A percentile compares a stretch with the other conserved stretches of the same genome.
Evolutionary conservation across 257 asterid species (phyloP).

Genomic region (Catharanthus roseus): DNA sequence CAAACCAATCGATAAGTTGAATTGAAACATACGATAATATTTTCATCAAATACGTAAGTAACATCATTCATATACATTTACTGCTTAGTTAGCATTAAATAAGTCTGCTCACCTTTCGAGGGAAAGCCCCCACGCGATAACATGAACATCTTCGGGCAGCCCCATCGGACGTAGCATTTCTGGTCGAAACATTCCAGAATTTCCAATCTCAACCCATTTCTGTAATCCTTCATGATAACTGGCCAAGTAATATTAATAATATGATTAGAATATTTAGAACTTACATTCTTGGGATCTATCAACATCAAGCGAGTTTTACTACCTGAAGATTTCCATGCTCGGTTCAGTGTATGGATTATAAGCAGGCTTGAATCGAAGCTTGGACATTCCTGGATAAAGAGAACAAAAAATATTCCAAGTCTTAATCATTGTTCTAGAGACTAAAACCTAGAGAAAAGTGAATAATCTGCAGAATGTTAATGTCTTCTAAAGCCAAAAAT

Average conservation of each 20-base stretch:
- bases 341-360: constrained; percentile 97
- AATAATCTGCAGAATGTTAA: not conserved
- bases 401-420: not conserved
- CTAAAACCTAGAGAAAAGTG: not conserved
- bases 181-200: constrained; percentile 99
- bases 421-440: not conserved
- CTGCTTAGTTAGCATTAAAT: not conserved
- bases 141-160: constrained; percentile 91
- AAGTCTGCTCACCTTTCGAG: constrained; percentile 67
- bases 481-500: not conserved
- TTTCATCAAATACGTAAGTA: not conserved
- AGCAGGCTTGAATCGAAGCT: constrained; percentile 93
- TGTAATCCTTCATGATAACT: constrained; percentile 92
- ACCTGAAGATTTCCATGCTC: constrained; percentile 99
- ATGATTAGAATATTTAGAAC: not conserved
- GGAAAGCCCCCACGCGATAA: constrained; percentile 99
- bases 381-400: constrained; percentile 67
- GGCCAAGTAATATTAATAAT: constrained; percentile 11
- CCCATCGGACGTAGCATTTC: constrained; percentile 99
- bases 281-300: not conserved
- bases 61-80: not conserved
- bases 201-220: constrained; percentile 98
- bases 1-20: not conserved
- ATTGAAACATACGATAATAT: not conserved
- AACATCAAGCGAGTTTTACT: not conserved